Percentiles rank a stretch among this genome's conserved stretches.
These are phyloP conservation scores for Solanum chmielewskii DNA, from an alignment of 257 asterid species.

Conservation along the genomic window DNA sequence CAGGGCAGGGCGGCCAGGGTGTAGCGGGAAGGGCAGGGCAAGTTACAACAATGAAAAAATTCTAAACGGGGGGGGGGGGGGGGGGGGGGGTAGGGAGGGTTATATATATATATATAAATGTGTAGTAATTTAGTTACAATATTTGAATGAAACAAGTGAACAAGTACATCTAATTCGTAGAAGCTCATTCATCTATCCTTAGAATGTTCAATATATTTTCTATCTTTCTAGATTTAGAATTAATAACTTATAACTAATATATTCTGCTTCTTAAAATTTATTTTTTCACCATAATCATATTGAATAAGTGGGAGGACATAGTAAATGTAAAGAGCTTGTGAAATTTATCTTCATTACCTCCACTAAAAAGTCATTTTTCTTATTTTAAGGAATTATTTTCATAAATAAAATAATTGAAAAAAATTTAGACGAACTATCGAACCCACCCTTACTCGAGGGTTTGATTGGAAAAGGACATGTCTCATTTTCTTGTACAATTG, in stretches of 20 bases:
- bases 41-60: too few species aligned
- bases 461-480: not conserved
- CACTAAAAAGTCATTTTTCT: not conserved
- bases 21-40: too few species aligned
- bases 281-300: not conserved
- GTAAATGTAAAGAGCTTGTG: not conserved
- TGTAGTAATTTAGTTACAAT: not conserved
- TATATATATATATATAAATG: not conserved
- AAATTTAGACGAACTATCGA: too few species aligned
- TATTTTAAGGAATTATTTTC: too few species aligned
- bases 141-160: not conserved
- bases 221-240: not conserved
- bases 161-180: not conserved
- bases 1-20: too few species aligned
- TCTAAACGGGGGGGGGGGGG: too few species aligned
- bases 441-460: not conserved
- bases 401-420: too few species aligned
- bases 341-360: too few species aligned
- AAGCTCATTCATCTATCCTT: not conserved
- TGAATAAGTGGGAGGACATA: too few species aligned
- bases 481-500: not conserved
- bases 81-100: too few species aligned
- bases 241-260: too few species aligned
- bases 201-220: not conserved
- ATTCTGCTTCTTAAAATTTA: too few species aligned